These are phyloP conservation scores for Lactuca saligna DNA, from an alignment of 129 eudicot species.

Conservation along the genomic window DNA sequence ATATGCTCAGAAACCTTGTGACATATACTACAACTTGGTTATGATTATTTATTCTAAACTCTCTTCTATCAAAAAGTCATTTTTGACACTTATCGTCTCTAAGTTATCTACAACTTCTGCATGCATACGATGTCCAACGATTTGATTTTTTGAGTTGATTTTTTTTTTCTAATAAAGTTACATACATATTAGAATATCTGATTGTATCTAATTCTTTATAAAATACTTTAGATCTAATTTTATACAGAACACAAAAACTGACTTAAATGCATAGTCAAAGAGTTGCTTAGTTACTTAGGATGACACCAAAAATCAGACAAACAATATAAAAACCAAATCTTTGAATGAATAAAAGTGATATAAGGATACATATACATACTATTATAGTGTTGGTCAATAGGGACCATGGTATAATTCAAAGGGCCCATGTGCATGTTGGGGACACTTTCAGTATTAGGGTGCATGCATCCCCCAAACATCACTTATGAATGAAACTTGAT, in stretches of 20 bases:
- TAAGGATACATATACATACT: conserved; percentile 6
- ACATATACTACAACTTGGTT: no score
- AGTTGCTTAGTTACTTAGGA: conserved; percentile 26
- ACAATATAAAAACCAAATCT: conserved; percentile 27
- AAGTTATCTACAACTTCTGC: no score
- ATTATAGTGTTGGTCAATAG: conserved; percentile 23
- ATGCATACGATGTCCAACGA: no score
- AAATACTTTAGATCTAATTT: background rate
- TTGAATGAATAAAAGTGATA: conserved; percentile 27
- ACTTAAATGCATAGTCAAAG: conserved; percentile 9
- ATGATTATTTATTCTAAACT: no score
- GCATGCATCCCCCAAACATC: conserved; percentile 41
- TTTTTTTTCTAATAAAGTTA: no score
- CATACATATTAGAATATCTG: no score
- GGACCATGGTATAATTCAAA: conserved; percentile 20
- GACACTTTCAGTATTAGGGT: conserved; percentile 36
- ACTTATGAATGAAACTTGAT: conserved; percentile 30
- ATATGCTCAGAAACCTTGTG: no score
- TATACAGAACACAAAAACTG: background rate
- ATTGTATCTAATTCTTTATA: no score
- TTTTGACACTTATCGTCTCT: no score
- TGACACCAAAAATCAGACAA: conserved; percentile 31
- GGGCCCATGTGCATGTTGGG: conserved; percentile 36
- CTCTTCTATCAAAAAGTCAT: no score
- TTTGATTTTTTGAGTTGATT: no score